Conservation (phyloP, 345 rosid species). For the Hypericum perforatum region DNA sequence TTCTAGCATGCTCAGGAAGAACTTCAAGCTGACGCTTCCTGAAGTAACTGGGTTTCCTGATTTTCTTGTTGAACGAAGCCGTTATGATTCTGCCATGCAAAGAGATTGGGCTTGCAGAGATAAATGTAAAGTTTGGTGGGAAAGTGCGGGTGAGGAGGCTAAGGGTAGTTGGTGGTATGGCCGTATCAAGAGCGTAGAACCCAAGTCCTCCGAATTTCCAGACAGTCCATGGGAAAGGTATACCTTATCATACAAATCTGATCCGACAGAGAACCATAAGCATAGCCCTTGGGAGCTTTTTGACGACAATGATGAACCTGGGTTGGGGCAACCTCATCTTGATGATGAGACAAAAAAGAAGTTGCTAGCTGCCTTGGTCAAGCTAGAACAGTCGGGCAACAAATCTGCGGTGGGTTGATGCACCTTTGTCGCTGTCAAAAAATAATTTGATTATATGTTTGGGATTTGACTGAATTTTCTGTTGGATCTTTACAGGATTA, state of each 20-base stretch:
- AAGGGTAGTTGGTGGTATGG: slow-evolving; percentile 98
- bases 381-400: slow-evolving; percentile 52
- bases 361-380: slow-evolving; percentile 46
- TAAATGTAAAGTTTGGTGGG: slow-evolving; percentile 96
- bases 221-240: slow-evolving; percentile 98
- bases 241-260: slow-evolving; percentile 61
- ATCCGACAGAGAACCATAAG: slow-evolving; percentile 57
- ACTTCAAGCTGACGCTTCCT: slow-evolving; percentile 66
- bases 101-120: slow-evolving; percentile 90
- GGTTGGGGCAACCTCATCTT: slow-evolving; percentile 66
- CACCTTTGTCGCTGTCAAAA: neutral
- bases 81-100: slow-evolving; percentile 65
- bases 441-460: neutral
- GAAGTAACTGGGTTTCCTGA: slow-evolving; percentile 85
- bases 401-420: slow-evolving; percentile 64
- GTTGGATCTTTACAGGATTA: slow-evolving; percentile 49
- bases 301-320: slow-evolving; percentile 50
- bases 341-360: slow-evolving; percentile 41
- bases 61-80: slow-evolving; percentile 89
- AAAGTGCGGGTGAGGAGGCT: slow-evolving; percentile 67
- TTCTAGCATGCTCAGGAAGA: slow-evolving; percentile 41
- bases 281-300: slow-evolving; percentile 99
- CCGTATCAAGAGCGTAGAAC: slow-evolving; percentile 54
- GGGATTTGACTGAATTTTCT: slow-evolving; percentile 4
- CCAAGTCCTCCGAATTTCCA: slow-evolving; percentile 65